A percentile compares a stretch with the other conserved stretches of the same genome.
phyloP scores from a whole-genome alignment of 495 filamentous ascomycete species.

The Evernia prunastri region DNA sequence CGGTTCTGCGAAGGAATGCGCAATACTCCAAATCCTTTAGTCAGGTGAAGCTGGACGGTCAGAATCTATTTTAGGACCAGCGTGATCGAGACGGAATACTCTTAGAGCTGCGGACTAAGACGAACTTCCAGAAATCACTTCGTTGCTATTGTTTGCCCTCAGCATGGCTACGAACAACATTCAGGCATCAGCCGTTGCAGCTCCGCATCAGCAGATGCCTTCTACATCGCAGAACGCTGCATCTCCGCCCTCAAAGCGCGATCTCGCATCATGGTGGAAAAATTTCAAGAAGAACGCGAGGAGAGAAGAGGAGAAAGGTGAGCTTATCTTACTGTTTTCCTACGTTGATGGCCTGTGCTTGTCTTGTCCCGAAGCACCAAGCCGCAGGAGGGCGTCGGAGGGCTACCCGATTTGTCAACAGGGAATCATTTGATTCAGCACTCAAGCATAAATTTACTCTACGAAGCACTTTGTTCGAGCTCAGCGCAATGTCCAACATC shows the following conservation, averaged over 20 bases:
- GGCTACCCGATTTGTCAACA: neutral
- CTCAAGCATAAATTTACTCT: neutral
- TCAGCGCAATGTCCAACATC: neutral
- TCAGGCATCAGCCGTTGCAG: constrained; percentile 33
- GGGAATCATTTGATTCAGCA: neutral
- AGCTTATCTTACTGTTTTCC: constrained; percentile 21
- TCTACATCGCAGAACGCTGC: constrained; percentile 29
- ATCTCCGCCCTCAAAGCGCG: constrained; percentile 67
- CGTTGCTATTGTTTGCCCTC: neutral
- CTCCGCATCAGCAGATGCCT: constrained; percentile 31
- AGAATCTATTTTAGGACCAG: constrained; percentile 15
- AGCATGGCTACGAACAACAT: constrained; percentile 28
- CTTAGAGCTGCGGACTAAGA: neutral
- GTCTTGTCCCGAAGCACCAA: neutral
- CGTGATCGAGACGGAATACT: constrained; percentile 6
- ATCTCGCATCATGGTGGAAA: constrained; percentile 89
- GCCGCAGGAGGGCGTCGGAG: neutral
- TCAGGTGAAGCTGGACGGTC: constrained; percentile 17
- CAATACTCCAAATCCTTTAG: constrained; percentile 6
- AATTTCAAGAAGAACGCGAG: constrained; percentile 65
- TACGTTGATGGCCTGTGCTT: neutral
- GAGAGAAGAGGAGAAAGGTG: constrained; percentile 76
- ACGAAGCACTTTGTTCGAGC: neutral
- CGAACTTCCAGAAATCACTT: neutral
- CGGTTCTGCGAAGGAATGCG: constrained; percentile 14